A percentile compares a stretch with the other conserved stretches of the same genome.
Evolutionary conservation across 2,329 filamentous ascomycete species (phyloP).

Genomic region (Claviceps sorghi): DNA sequence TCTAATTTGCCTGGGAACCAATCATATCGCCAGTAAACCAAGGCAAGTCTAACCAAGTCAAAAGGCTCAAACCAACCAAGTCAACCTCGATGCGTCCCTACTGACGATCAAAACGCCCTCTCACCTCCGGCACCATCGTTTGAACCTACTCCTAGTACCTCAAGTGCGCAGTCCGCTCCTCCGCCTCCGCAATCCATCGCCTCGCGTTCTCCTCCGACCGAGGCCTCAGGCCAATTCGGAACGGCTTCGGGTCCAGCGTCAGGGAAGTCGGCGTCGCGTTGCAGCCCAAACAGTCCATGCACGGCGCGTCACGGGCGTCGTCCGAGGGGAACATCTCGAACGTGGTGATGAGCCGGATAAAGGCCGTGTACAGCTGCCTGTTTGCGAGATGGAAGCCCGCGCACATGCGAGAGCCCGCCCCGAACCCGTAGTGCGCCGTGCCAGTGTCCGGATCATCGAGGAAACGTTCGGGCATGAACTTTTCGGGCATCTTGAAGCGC

Average conservation of each 20-base stretch:
- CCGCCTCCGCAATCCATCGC: slow-evolving; percentile 37
- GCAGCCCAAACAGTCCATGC: slow-evolving; percentile 42
- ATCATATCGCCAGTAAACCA: no score
- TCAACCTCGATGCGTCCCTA: no score
- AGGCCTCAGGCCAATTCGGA: slow-evolving; percentile 41
- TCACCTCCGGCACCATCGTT: no score
- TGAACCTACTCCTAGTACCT: neutral
- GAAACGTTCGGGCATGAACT: slow-evolving; percentile 59
- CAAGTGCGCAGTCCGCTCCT: slow-evolving; percentile 33
- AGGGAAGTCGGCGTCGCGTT: slow-evolving; percentile 41
- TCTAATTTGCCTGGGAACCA: no score
- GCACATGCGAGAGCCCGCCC: slow-evolving; percentile 49
- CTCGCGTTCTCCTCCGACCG: slow-evolving; percentile 30
- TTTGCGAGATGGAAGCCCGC: slow-evolving; percentile 49
- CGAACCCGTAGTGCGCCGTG: slow-evolving; percentile 48
- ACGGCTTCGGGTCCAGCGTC: slow-evolving; percentile 47
- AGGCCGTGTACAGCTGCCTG: slow-evolving; percentile 46
- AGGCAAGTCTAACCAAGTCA: no score
- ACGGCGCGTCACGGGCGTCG: slow-evolving; percentile 31
- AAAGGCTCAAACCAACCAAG: no score
- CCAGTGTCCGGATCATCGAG: slow-evolving; percentile 39
- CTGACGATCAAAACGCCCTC: no score
- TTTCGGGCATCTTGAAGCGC: slow-evolving; percentile 49
- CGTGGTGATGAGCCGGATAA: slow-evolving; percentile 42
- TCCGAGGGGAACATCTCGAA: slow-evolving; percentile 38